These are phyloP conservation scores for Blastocystis sp. DNA, from an alignment of 352 stramenopile species.

Conservation along the genomic window DNA sequence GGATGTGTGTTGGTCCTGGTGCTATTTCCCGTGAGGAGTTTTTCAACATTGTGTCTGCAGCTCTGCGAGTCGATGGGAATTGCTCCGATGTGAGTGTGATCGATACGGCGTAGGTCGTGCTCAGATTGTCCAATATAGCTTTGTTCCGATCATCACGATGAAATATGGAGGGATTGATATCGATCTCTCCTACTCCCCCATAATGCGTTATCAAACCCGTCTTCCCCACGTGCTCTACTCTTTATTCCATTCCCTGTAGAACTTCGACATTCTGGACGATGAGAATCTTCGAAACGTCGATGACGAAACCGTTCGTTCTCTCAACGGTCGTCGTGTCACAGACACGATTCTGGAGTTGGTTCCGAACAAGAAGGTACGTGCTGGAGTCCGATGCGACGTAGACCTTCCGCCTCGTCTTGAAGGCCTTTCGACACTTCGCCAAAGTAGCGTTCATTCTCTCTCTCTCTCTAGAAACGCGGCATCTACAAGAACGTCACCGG, in stretches of 20 bases:
- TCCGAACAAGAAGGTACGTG: conserved; percentile 71
- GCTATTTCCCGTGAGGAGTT: conserved; percentile 78
- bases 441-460: conserved; percentile 59
- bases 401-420: conserved; percentile 79
- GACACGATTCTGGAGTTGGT: conserved; percentile 87
- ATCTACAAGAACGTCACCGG: conserved; percentile 98
- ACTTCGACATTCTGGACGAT: conserved; percentile 77
- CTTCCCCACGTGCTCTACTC: conserved; percentile 63
- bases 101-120: conserved; percentile 82
- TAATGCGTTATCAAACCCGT: conserved; percentile 4
- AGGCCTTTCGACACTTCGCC: conserved; percentile 73
- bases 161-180: conserved; percentile 52
- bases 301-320: conserved; percentile 78
- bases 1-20: conserved; percentile 75
- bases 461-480: conserved; percentile 72
- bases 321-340: conserved; percentile 86
- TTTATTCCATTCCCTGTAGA: conserved; percentile 69
- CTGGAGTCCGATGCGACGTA: conserved; percentile 68
- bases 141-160: conserved; percentile 56
- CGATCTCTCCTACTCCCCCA: conserved; percentile 58
- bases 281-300: conserved; percentile 79
- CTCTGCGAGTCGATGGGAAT: conserved; percentile 72
- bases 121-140: conserved; percentile 82
- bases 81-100: conserved; percentile 77
- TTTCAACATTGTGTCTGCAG: conserved; percentile 76